Evolutionary conservation across 768 basidiomycete species (phyloP).

Genomic region (Termitomyces sp.): DNA sequence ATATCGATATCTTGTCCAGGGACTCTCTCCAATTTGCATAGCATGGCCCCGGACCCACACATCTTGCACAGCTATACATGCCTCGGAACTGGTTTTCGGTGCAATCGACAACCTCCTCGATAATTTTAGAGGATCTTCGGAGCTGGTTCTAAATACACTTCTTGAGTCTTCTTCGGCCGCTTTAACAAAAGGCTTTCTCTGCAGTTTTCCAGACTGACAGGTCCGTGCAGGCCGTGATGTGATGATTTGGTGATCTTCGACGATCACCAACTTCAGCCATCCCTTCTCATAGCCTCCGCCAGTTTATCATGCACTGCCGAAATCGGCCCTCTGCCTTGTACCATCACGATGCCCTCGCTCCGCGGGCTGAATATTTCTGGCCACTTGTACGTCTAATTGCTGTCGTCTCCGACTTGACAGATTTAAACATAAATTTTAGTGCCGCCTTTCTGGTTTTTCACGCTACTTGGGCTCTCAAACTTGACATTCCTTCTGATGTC

Average conservation of each 20-base stretch:
- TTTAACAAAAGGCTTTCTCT: neutral
- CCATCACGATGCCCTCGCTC: neutral
- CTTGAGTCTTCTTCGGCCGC: neutral
- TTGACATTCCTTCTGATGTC: neutral
- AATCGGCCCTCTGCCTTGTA: neutral
- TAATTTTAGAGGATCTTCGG: neutral
- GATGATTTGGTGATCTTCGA: neutral
- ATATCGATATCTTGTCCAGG: neutral
- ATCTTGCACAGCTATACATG: neutral
- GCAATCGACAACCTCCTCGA: too few relatives aligned
- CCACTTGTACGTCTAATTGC: neutral
- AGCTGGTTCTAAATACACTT: neutral
- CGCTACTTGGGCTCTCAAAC: neutral
- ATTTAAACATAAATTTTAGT: neutral
- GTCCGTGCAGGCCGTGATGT: neutral
- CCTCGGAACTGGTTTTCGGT: neutral
- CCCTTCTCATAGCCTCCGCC: neutral
- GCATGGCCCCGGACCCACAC: neutral
- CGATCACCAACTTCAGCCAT: neutral
- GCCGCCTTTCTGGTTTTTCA: neutral
- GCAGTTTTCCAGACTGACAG: neutral
- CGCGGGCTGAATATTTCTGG: neutral
- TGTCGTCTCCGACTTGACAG: neutral
- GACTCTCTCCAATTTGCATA: neutral
- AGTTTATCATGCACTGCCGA: neutral